Evolutionary conservation across 2,329 filamentous ascomycete species (phyloP).

Genomic region (Plectosphaerella cucumerina): DNA sequence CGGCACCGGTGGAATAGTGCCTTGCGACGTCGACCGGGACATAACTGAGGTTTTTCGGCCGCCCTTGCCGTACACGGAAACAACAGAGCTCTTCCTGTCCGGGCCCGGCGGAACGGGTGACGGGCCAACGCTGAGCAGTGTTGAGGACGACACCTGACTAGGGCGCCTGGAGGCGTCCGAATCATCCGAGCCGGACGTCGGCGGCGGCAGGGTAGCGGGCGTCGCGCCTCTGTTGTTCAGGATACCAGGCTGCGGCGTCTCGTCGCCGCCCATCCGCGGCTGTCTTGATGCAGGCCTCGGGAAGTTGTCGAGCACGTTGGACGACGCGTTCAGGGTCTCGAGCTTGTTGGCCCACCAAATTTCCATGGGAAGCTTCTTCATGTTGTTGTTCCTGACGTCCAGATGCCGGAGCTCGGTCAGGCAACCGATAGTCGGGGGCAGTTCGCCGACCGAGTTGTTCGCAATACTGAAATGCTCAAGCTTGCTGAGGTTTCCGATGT

Average conservation of each 20-base stretch:
- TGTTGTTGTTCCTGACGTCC: conserved; percentile 90
- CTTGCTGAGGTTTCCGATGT: conserved; percentile 77
- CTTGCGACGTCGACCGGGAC: conserved; percentile 55
- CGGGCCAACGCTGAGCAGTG: conserved; percentile 69
- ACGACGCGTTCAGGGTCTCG: conserved; percentile 91
- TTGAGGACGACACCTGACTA: conserved; percentile 73
- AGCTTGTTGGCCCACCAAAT: conserved; percentile 93
- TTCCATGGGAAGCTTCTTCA: conserved; percentile 82
- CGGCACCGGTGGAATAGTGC: conserved; percentile 44
- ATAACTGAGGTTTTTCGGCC: conserved; percentile 83
- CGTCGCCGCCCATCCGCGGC: conserved; percentile 55
- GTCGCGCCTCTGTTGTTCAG: conserved; percentile 36
- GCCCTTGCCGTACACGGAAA: conserved; percentile 73
- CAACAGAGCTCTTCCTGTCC: conserved; percentile 78
- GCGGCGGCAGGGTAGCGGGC: conserved; percentile 38
- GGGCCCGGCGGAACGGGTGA: conserved; percentile 58
- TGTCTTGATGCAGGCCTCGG: conserved; percentile 77
- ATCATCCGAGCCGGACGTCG: conserved; percentile 74
- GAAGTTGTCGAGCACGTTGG: conserved; percentile 86
- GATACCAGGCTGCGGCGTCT: conserved; percentile 25
- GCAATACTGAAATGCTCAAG: conserved; percentile 93
- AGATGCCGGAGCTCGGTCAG: conserved; percentile 79
- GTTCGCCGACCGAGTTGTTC: conserved; percentile 78
- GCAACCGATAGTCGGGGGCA: conserved; percentile 85
- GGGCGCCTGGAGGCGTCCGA: conserved; percentile 67